Evolutionary conservation across 192 early-diverging fungal species (phyloP).

Genomic region (Chytriomyces sp.): DNA sequence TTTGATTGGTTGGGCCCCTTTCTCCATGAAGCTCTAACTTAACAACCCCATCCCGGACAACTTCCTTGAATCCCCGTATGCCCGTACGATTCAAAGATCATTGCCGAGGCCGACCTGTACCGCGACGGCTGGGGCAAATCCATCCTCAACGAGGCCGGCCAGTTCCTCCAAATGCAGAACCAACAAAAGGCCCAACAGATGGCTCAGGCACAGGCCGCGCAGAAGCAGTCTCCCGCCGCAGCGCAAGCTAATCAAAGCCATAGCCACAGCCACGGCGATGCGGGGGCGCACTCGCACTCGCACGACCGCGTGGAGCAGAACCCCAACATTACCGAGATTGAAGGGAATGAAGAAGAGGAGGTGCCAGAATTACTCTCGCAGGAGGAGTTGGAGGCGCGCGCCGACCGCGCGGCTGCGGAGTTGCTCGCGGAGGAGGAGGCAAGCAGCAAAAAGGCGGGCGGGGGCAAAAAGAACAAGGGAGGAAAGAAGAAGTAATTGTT

Average conservation of each 20-base stretch:
- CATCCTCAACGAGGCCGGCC: slow-evolving; percentile 80
- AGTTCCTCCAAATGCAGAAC: slow-evolving; percentile 71
- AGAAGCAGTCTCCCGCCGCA: slow-evolving; percentile 11
- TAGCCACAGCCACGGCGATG: slow-evolving; percentile 11
- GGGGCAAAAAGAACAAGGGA: slow-evolving; percentile 32
- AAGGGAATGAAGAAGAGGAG: slow-evolving; percentile 30
- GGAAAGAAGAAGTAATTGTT: slow-evolving; percentile 25
- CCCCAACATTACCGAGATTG: slow-evolving; percentile 18
- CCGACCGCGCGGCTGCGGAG: slow-evolving; percentile 22
- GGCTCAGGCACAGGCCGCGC: not conserved
- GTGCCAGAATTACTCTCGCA: slow-evolving; percentile 36
- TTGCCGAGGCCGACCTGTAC: slow-evolving; percentile 80
- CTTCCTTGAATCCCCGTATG: not conserved
- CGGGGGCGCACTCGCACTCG: not conserved
- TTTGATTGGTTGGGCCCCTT: slow-evolving; percentile 7
- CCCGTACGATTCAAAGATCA: slow-evolving; percentile 44
- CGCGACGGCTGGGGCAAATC: slow-evolving; percentile 78
- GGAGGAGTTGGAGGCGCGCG: slow-evolving; percentile 37
- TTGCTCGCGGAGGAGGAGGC: slow-evolving; percentile 25
- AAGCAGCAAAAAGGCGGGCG: not conserved
- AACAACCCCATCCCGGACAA: not conserved
- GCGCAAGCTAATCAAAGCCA: not conserved
- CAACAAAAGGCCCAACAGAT: slow-evolving; percentile 36
- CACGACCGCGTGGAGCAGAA: slow-evolving; percentile 9
- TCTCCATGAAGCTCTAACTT: not conserved